Conservation (phyloP, 2,329 filamentous ascomycete genomes). For the Calonectria hawksworthii region DNA sequence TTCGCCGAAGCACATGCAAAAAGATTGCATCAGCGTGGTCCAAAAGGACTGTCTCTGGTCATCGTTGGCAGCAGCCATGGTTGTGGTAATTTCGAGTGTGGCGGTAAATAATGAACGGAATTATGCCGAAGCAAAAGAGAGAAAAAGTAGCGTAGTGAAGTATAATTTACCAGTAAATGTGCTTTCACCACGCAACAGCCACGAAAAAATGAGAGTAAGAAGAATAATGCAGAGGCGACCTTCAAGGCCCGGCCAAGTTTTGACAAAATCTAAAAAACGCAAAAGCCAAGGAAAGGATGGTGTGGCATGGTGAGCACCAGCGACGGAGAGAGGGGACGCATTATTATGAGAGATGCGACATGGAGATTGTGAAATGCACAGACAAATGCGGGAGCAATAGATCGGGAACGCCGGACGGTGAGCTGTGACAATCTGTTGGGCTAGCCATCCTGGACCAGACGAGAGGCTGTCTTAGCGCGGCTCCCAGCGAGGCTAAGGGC, state of each 20-base stretch:
- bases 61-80: background rate
- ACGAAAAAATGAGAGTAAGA: background rate
- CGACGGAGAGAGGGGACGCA: background rate
- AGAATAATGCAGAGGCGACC: background rate
- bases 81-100: background rate
- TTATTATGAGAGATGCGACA: background rate
- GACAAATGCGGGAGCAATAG: constrained; percentile 2
- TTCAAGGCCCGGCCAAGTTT: background rate
- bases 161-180: background rate
- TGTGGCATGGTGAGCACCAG: background rate
- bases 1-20: background rate
- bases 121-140: background rate
- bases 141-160: background rate
- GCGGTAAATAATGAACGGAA: background rate
- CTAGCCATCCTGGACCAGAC: background rate
- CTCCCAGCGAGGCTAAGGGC: background rate
- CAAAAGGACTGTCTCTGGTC: background rate
- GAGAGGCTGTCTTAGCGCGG: background rate
- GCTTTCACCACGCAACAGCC: background rate
- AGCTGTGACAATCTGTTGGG: background rate
- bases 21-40: background rate
- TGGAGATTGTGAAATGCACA: constrained; percentile 4
- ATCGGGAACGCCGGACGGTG: constrained; percentile 12
- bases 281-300: background rate
- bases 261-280: background rate